Percentiles rank a stretch among this genome's conserved stretches.
These are phyloP conservation scores for Scalesia atractyloides DNA, from an alignment of 129 eudicot genomes.

Conservation along the genomic window DNA sequence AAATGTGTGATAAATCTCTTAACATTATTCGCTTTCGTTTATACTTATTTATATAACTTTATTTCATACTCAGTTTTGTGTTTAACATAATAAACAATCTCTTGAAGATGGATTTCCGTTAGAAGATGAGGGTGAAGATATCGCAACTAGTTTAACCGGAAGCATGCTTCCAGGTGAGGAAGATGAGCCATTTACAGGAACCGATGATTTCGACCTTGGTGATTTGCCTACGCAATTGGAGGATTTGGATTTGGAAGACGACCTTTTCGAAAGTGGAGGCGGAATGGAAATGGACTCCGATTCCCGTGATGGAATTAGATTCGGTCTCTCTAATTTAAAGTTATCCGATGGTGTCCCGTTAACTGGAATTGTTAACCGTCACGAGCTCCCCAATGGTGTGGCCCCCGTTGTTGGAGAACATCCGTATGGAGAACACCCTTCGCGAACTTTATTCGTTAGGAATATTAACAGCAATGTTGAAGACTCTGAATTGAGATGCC, in stretches of 20 bases:
- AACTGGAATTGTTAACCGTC: conserved; percentile 35
- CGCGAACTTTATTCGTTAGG: conserved; percentile 86
- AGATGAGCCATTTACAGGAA: conserved; percentile 80
- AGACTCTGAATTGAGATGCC: conserved; percentile 70
- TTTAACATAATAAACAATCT: conserved; percentile 33
- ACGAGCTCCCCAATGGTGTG: conserved; percentile 49
- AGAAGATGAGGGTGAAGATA: conserved; percentile 50
- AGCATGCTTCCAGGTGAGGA: conserved; percentile 86
- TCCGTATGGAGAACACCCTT: conserved; percentile 96
- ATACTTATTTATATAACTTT: background rate
- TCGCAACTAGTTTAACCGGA: conserved; percentile 48
- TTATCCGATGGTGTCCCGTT: conserved; percentile 53
- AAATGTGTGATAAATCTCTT: conserved; percentile 41
- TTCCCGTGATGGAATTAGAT: conserved; percentile 47
- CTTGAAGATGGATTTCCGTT: conserved; percentile 49
- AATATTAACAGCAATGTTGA: conserved; percentile 94
- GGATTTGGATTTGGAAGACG: conserved; percentile 87
- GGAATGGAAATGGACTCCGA: conserved; percentile 88
- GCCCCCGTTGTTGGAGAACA: conserved; percentile 82
- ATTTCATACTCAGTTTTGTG: conserved; percentile 7
- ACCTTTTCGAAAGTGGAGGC: conserved; percentile 87
- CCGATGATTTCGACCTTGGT: conserved; percentile 76
- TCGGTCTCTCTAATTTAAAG: conserved; percentile 52
- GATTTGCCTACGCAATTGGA: conserved; percentile 70
- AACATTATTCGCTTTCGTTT: background rate